Conservation (phyloP, 306 rosid genomes). For the Fagus crenata region DNA sequence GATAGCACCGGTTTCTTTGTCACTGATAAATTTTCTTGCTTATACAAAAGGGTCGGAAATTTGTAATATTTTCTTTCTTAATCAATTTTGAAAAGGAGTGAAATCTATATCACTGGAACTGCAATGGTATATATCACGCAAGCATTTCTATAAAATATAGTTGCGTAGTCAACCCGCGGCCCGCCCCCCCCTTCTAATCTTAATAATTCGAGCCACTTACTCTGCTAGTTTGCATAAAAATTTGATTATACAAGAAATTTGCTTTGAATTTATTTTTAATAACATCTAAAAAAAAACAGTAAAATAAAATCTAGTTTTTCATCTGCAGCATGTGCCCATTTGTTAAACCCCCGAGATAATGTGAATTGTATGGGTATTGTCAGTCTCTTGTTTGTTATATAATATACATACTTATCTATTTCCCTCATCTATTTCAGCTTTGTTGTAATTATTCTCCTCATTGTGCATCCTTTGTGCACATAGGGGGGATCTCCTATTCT, state of each 20-base stretch:
- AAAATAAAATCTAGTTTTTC: neutral
- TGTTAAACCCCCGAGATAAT: neutral
- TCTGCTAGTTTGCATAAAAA: neutral
- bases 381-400: neutral
- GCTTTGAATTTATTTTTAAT: neutral
- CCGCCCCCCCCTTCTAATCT: neutral
- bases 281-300: neutral
- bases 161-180: neutral
- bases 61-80: neutral
- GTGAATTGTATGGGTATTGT: neutral
- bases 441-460: too few relatives aligned
- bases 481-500: too few relatives aligned
- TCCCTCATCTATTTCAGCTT: too few relatives aligned
- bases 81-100: neutral
- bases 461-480: too few relatives aligned
- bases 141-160: neutral
- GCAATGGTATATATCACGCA: neutral
- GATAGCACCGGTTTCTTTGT: neutral
- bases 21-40: neutral
- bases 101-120: neutral
- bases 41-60: neutral
- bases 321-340: neutral
- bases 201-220: neutral
- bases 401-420: neutral
- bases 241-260: neutral